Base-by-base conservation (phyloP, 225 moss, liverwort and hornwort species). In the Straminergon stramineum region DNA sequence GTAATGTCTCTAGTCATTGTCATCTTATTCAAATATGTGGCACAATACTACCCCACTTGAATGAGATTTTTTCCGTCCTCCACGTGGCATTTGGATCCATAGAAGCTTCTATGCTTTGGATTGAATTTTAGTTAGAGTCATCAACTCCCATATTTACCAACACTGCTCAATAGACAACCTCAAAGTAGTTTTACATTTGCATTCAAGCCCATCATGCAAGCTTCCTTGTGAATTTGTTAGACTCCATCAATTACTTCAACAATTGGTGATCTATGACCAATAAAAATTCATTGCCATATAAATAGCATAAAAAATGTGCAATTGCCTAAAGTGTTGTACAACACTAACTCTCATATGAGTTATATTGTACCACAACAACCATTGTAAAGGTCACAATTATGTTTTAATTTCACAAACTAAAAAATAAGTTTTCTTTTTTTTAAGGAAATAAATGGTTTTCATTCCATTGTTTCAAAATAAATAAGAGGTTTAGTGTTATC, bases 301-400 rank as follows among this genome's bases (percentile, higher is more conserved):
- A 34, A 66, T 66, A 66, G 2, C 10, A 66, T 15, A 0, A 9
- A 34, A 34, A 66, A 66, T 68, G 21, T 13, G 12, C 22, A 66
- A 67, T 39, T 70, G 70, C 2, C 14, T 3, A 70, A 70, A 14
- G 14, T 69, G 2, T 15, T 43, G 16, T 0, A 26, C 9, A 73
- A 43, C 3, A 43, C 6, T 21, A 0, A 67, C 3, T 6, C 4
- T n/a, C 2, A 0, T n/a, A n/a, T n/a, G n/a, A n/a, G 1, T 6
- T n/a, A 68, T 21, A n/a, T 4, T n/a, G 1, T 68, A 12, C n/a
- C 12, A 37, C 2, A 21, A 1, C 1, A 4, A 0, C 4, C 12
- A 2, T 0, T 22, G 2, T 13, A 43, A 43, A 71, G 7, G 13
- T 13, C 4, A 69, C 22, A n/a, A n/a, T n/a, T n/a, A n/a, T 69